Percentiles rank a stretch among this genome's conserved stretches.
These are phyloP conservation scores for Neoboletus magnificus DNA, from an alignment of 768 basidiomycete species.

Conservation along the genomic window DNA sequence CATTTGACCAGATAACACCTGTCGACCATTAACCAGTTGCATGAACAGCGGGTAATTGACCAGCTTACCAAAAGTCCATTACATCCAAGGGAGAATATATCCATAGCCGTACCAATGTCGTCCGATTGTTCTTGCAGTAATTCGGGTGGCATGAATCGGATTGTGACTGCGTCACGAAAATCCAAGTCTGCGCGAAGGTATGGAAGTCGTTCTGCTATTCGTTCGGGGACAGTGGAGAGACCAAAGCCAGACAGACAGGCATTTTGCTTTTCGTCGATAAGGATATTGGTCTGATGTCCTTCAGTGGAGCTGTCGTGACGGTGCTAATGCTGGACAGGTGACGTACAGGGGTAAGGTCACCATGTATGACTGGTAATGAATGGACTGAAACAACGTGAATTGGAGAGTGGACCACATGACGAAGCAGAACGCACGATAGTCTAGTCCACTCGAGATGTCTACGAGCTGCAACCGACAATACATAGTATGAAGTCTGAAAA, in stretches of 20 bases:
- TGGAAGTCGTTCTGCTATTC: conserved; percentile 10
- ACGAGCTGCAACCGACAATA: conserved; percentile 2
- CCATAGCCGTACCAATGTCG: neutral
- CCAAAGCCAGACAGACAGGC: conserved; percentile 12
- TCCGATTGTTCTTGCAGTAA: neutral
- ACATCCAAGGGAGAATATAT: conserved; percentile 14
- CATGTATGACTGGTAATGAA: conserved; percentile 15
- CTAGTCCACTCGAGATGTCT: conserved; percentile 15
- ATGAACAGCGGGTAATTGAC: neutral
- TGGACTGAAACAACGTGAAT: conserved; percentile 3
- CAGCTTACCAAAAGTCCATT: conserved; percentile 9
- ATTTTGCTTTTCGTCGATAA: conserved; percentile 7
- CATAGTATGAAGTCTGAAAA: neutral
- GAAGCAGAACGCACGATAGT: conserved; percentile 7
- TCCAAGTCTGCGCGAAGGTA: conserved; percentile 10
- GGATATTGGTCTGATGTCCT: conserved; percentile 9
- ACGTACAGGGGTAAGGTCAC: conserved; percentile 14
- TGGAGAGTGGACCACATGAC: neutral
- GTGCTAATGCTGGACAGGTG: neutral
- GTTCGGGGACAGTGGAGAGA: conserved; percentile 10
- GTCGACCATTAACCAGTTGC: neutral
- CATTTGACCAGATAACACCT: conserved; percentile 13
- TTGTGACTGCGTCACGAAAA: conserved; percentile 6
- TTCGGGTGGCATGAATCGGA: conserved; percentile 17
- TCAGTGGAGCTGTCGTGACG: neutral